A percentile compares a stretch with the other conserved stretches of the same genome.
Conservation (phyloP, 2,329 filamentous ascomycete genomes). For the Aspergillus unguis region DNA sequence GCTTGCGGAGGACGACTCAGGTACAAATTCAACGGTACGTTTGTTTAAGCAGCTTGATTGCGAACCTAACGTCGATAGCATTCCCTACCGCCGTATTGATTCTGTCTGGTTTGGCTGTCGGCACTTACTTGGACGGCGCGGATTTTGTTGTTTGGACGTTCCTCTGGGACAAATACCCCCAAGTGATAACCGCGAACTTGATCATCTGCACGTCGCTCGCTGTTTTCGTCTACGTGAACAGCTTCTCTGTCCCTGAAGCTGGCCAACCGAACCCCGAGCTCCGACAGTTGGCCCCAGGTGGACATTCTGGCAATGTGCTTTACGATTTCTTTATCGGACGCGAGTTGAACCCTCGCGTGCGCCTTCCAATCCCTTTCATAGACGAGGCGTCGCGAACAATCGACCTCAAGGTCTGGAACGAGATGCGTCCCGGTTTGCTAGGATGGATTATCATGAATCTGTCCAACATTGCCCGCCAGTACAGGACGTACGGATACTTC, state of each 20-base stretch:
- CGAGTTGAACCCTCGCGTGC: conserved; percentile 85
- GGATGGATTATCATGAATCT: conserved; percentile 85
- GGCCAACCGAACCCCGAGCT: conserved; percentile 63
- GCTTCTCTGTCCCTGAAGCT: conserved; percentile 68
- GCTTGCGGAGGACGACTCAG: conserved; percentile 68
- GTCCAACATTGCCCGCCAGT: conserved; percentile 82
- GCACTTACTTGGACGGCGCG: conserved; percentile 72
- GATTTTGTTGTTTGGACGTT: conserved; percentile 88
- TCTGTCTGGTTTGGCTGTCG: conserved; percentile 66
- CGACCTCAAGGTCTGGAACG: conserved; percentile 86
- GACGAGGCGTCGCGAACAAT: conserved; percentile 61
- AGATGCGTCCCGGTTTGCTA: conserved; percentile 86
- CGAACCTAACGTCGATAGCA: no score
- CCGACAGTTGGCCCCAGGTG: conserved; percentile 78
- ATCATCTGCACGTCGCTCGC: conserved; percentile 70
- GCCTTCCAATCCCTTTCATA: conserved; percentile 64
- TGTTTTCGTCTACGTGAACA: conserved; percentile 74
- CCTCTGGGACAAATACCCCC: conserved; percentile 85
- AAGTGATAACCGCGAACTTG: conserved; percentile 79
- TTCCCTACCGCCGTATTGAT: conserved; percentile 73
- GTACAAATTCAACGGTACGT: conserved; percentile 80
- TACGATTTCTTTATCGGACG: conserved; percentile 98
- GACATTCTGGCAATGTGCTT: conserved; percentile 75
- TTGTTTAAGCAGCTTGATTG: no score
- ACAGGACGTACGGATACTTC: conserved; percentile 75